Conservation (phyloP, 2,329 filamentous ascomycete species). For the Aspergillus thermomutatus region DNA sequence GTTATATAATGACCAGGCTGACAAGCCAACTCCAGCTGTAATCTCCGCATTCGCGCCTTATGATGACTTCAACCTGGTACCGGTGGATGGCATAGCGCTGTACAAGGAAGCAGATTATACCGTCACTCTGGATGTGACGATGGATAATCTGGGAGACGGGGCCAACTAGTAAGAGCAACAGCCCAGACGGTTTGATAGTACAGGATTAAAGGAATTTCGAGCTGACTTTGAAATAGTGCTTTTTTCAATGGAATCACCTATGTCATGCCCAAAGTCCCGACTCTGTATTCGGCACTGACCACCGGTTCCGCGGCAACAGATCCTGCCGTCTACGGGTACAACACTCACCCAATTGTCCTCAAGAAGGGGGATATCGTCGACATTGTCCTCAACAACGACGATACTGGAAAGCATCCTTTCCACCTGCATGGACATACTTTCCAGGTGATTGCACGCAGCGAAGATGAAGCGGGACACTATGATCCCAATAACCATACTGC, state of each 20-base stretch:
- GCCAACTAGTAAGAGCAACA: constrained; percentile 47
- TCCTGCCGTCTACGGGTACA: constrained; percentile 59
- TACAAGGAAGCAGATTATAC: constrained; percentile 8
- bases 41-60: constrained; percentile 62
- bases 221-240: constrained; percentile 47
- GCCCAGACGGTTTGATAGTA: constrained; percentile 56
- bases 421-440: constrained; percentile 76
- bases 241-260: constrained; percentile 78
- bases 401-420: constrained; percentile 63
- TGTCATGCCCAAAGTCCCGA: constrained; percentile 68
- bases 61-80: constrained; percentile 52
- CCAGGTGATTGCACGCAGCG: constrained; percentile 50
- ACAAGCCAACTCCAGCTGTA: constrained; percentile 44
- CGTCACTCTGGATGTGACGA: constrained; percentile 44
- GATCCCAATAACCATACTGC: constrained; percentile 28
- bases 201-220: background rate
- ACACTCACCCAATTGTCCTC: constrained; percentile 64
- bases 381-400: constrained; percentile 38
- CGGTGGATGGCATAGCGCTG: background rate
- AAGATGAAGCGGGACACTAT: constrained; percentile 22
- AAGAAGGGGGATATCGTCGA: constrained; percentile 51
- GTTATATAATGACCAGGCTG: constrained; percentile 46
- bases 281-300: constrained; percentile 69
- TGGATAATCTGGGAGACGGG: constrained; percentile 47
- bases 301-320: constrained; percentile 55